Percentiles rank a stretch among this genome's conserved stretches.
Evolutionary conservation across 768 basidiomycete species (phyloP).

Genomic region (Favolaschia claudopus): DNA sequence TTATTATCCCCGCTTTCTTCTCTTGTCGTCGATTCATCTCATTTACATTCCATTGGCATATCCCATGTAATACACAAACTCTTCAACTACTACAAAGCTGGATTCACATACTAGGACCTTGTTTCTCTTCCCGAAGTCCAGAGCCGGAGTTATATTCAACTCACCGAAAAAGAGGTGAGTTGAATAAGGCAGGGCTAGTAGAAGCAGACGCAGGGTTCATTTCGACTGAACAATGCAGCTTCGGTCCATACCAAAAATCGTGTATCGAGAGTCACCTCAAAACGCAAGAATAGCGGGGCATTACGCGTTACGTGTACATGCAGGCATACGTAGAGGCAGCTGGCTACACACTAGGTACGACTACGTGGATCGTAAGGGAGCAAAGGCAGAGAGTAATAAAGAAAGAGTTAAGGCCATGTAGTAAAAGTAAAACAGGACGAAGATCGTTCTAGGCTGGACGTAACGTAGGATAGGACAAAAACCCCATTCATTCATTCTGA

Average conservation of each 20-base stretch:
- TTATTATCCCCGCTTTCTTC: slow-evolving; percentile 2
- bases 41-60: slow-evolving; percentile 14
- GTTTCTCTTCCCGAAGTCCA: no score
- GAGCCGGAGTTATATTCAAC: no score
- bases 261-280: neutral
- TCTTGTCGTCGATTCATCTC: no score
- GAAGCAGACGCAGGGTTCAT: no score
- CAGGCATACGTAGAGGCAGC: slow-evolving; percentile 16
- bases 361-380: slow-evolving; percentile 12
- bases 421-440: neutral
- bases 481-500: no score
- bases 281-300: slow-evolving; percentile 1
- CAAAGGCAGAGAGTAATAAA: neutral
- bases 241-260: no score
- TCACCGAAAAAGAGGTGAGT: no score
- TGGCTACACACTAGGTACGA: neutral
- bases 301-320: slow-evolving; percentile 19
- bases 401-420: neutral
- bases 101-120: no score
- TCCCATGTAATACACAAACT: slow-evolving; percentile 21
- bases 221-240: no score
- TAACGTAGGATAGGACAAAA: no score
- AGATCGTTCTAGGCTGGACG: slow-evolving; percentile 20
- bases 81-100: no score
- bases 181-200: no score